phyloP scores from a whole-genome alignment of 495 filamentous ascomycete genomes.

The Hyaloscypha finlandica region DNA sequence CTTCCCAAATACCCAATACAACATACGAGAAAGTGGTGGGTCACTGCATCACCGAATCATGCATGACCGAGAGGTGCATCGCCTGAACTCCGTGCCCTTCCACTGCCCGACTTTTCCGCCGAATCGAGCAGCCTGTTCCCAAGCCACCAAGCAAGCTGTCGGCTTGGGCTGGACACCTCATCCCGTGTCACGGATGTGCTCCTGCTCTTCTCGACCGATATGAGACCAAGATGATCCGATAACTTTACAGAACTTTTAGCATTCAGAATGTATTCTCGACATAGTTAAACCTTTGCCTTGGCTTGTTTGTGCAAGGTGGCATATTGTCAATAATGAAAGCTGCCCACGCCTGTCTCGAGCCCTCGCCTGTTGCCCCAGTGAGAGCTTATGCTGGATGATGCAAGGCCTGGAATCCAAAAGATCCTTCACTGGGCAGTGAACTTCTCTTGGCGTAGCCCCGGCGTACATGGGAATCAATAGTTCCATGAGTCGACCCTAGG shows the following conservation, averaged over 20 bases:
- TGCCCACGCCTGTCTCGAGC: too few relatives aligned
- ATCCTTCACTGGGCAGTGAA: neutral
- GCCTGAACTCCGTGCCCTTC: neutral
- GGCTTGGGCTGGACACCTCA: neutral
- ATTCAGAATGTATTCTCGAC: neutral
- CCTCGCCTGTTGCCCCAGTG: neutral
- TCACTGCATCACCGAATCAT: neutral
- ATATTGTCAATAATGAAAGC: neutral
- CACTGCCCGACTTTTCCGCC: neutral
- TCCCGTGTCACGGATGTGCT: too few relatives aligned
- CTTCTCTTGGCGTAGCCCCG: neutral
- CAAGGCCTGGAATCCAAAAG: neutral
- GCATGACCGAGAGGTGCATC: slow-evolving; percentile 4
- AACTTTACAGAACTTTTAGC: neutral
- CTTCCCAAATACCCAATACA: too few relatives aligned
- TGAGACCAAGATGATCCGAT: neutral
- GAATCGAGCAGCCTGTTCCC: neutral
- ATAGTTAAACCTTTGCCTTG: neutral
- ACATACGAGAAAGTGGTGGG: too few relatives aligned
- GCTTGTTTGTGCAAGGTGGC: neutral
- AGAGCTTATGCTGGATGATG: neutral
- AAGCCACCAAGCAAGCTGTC: neutral
- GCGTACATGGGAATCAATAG: neutral
- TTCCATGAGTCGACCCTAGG: neutral
- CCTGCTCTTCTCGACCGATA: too few relatives aligned